A percentile compares a stretch with the other conserved stretches of the same genome.
Evolutionary conservation across 2,329 filamentous ascomycete species (phyloP).

Genomic region (Trichocomaceae sp.): DNA sequence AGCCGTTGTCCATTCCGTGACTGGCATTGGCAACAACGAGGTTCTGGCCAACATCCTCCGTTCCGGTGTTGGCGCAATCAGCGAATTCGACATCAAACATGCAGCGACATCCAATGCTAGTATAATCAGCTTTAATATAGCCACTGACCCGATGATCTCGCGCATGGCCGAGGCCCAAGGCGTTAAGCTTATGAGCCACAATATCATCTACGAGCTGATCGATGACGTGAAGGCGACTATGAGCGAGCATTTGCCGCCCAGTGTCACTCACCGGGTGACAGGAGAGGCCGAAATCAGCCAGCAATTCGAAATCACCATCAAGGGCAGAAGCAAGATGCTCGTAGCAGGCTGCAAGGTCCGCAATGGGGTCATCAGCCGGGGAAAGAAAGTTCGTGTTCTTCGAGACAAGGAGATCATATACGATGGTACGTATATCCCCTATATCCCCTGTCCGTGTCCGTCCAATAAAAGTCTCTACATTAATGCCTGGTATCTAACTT

Average conservation of each 20-base stretch:
- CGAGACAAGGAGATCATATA: constrained; percentile 65
- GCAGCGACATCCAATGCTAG: constrained; percentile 68
- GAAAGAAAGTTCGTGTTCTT: constrained; percentile 62
- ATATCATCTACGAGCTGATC: constrained; percentile 52
- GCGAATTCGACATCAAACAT: constrained; percentile 83
- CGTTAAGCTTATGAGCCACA: constrained; percentile 76
- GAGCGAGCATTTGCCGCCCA: constrained; percentile 61
- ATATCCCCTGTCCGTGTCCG: not conserved
- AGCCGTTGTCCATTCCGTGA: constrained; percentile 71
- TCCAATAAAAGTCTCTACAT: not conserved
- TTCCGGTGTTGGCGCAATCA: constrained; percentile 68
- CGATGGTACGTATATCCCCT: constrained; percentile 56
- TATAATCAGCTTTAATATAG: constrained; percentile 80
- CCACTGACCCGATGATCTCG: constrained; percentile 60
- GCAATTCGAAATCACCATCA: constrained; percentile 76
- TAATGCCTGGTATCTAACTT: constrained; percentile 2
- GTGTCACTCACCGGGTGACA: constrained; percentile 61
- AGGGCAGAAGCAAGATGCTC: constrained; percentile 61
- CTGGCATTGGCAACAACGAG: constrained; percentile 76
- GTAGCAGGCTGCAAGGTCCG: constrained; percentile 84
- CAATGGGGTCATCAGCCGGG: constrained; percentile 66
- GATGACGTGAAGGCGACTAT: constrained; percentile 52
- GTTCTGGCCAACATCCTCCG: constrained; percentile 70
- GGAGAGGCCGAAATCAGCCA: constrained; percentile 84
- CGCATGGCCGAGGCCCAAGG: constrained; percentile 62